A percentile compares a stretch with the other conserved stretches of the same genome.
Conservation (phyloP, 139 green algal genomes). For the Astrephomene gubernaculifera region DNA sequence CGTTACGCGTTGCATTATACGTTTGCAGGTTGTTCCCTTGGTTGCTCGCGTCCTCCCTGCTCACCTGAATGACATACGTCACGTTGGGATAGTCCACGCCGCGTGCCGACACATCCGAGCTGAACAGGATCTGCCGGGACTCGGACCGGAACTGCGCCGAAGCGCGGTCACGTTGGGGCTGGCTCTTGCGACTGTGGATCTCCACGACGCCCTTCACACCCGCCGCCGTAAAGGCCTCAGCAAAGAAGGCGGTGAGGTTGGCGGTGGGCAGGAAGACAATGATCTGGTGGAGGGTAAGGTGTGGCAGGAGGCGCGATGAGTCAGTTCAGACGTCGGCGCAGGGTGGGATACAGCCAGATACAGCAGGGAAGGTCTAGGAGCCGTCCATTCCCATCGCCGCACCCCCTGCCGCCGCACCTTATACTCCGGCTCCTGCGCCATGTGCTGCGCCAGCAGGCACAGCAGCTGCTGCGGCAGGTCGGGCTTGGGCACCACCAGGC, state of each 20-base stretch:
- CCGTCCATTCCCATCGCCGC: background rate
- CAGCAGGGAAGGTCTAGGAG: background rate
- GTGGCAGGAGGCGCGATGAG: background rate
- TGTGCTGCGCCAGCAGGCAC: conserved; percentile 51
- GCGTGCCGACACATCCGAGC: conserved; percentile 90
- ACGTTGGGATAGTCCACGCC: conserved; percentile 97
- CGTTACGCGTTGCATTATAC: too few relatives aligned
- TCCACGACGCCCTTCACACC: conserved; percentile 74
- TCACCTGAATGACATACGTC: conserved; percentile 91
- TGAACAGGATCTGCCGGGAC: conserved; percentile 82
- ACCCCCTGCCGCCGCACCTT: conserved; percentile 56
- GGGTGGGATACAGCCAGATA: background rate
- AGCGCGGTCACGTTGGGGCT: conserved; percentile 73
- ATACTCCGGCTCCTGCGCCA: conserved; percentile 58
- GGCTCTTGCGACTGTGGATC: conserved; percentile 92
- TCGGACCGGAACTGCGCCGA: conserved; percentile 75
- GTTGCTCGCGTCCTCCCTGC: too few relatives aligned
- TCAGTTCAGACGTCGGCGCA: background rate
- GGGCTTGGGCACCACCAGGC: conserved; percentile 26
- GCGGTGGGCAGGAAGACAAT: conserved; percentile 96
- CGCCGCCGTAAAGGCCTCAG: conserved; percentile 50
- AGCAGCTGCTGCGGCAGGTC: conserved; percentile 48
- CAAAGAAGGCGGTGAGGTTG: conserved; percentile 72
- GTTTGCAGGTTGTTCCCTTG: too few relatives aligned
- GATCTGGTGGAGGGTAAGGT: conserved; percentile 64